These are phyloP conservation scores for Sonneratia alba DNA, from an alignment of 345 rosid species.

Conservation along the genomic window DNA sequence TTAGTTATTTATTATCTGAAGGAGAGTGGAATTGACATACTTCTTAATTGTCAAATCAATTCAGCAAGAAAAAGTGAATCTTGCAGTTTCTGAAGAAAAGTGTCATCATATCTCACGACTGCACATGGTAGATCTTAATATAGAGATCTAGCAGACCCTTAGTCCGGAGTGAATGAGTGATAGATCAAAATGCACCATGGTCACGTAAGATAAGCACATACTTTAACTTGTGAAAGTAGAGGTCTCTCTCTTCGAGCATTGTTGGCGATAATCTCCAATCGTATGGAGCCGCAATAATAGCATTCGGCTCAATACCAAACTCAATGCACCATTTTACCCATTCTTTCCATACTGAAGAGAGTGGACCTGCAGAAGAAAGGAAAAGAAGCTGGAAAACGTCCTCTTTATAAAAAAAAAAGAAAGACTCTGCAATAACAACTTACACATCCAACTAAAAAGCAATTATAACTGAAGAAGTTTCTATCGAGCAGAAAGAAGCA, in stretches of 20 bases:
- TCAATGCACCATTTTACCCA: slow-evolving; percentile 99
- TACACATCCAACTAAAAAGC: background rate
- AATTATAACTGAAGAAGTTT: background rate
- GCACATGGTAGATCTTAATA: background rate
- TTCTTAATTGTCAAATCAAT: background rate
- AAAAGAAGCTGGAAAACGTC: background rate
- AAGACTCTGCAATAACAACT: background rate
- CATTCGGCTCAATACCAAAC: slow-evolving; percentile 91
- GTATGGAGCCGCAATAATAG: slow-evolving; percentile 88
- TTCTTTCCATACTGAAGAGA: slow-evolving; percentile 97
- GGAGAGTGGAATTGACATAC: background rate
- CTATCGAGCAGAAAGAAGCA: background rate
- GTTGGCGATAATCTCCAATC: slow-evolving; percentile 97
- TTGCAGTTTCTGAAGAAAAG: background rate
- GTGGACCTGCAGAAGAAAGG: slow-evolving; percentile 57
- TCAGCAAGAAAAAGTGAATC: background rate
- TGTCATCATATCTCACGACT: background rate
- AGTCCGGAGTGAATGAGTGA: background rate
- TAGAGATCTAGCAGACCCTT: background rate
- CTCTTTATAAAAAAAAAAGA: slow-evolving; percentile 4
- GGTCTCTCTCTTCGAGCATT: slow-evolving; percentile 92
- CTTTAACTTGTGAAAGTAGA: slow-evolving; percentile 96
- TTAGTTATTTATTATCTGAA: background rate
- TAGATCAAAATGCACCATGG: background rate
- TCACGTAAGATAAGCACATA: slow-evolving; percentile 26